These are phyloP conservation scores for Kluyveromyces lactis DNA, from an alignment of 805 yeast species.

Conservation along the genomic window DNA sequence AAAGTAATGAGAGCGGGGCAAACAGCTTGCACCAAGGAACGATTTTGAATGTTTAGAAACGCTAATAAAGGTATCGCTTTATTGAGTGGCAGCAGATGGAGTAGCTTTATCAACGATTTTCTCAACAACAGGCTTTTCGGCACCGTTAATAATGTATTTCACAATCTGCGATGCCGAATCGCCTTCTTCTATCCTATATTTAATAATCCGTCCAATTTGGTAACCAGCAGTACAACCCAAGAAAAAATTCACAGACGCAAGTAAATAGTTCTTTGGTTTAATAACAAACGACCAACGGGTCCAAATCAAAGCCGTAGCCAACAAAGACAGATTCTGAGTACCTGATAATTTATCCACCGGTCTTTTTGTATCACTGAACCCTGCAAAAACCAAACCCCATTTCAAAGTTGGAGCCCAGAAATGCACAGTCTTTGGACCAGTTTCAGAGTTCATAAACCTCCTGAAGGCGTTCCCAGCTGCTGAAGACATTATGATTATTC, in stretches of 20 bases:
- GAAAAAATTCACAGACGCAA: conserved; percentile 93
- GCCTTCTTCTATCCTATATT: conserved; percentile 58
- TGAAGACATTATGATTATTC: conserved; percentile 9
- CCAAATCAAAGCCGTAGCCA: conserved; percentile 93
- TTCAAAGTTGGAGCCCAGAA: conserved; percentile 80
- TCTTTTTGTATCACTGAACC: conserved; percentile 74
- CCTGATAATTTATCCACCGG: conserved; percentile 92
- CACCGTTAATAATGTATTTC: conserved; percentile 51
- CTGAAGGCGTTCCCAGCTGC: conserved; percentile 36
- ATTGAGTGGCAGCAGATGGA: too few species aligned
- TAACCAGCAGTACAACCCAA: conserved; percentile 82
- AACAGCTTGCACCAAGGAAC: too few species aligned
- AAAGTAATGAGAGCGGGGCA: too few species aligned
- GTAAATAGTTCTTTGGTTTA: conserved; percentile 73
- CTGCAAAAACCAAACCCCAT: conserved; percentile 91
- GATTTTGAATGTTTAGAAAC: too few species aligned
- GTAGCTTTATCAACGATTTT: not conserved
- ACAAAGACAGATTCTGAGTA: conserved; percentile 54
- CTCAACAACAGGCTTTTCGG: not conserved
- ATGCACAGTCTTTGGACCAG: conserved; percentile 96
- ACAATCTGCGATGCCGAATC: conserved; percentile 50
- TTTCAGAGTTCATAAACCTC: conserved; percentile 71
- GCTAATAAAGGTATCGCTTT: too few species aligned
- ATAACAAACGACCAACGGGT: conserved; percentile 97
- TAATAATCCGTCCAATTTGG: conserved; percentile 66